A percentile compares a stretch with the other conserved stretches of the same genome.
Evolutionary conservation across 306 rosid genomes (phyloP).

Genomic region (Adenanthera pavonina): DNA sequence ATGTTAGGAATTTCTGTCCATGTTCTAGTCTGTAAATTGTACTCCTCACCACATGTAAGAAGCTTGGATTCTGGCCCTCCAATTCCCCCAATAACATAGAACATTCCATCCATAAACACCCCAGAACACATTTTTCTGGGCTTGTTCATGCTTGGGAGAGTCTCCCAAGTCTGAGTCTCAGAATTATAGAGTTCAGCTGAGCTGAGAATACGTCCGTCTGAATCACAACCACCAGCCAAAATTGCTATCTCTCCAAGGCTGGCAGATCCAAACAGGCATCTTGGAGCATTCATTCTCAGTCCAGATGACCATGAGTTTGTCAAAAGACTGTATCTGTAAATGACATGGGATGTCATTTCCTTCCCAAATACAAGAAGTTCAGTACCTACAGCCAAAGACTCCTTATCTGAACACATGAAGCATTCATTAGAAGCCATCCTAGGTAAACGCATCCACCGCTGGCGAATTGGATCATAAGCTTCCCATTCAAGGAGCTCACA

Average conservation of each 20-base stretch:
- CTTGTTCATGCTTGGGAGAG: constrained; percentile 72
- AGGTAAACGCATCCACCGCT: constrained; percentile 84
- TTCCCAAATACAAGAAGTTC: constrained; percentile 90
- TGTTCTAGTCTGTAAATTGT: constrained; percentile 56
- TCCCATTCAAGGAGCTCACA: constrained; percentile 86
- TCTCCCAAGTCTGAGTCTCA: constrained; percentile 72
- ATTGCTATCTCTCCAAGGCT: constrained; percentile 83
- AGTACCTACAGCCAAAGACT: constrained; percentile 89
- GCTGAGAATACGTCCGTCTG: constrained; percentile 59
- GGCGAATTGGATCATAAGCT: constrained; percentile 74
- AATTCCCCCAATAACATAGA: constrained; percentile 83
- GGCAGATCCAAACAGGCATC: constrained; percentile 93
- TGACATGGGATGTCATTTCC: constrained; percentile 66
- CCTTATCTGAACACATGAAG: constrained; percentile 86
- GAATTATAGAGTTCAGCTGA: constrained; percentile 84
- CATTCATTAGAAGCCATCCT: constrained; percentile 81
- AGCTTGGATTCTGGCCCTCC: constrained; percentile 70
- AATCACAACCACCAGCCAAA: constrained; percentile 89
- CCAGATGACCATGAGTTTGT: constrained; percentile 84
- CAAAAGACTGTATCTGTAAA: constrained; percentile 75
- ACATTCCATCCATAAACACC: constrained; percentile 77
- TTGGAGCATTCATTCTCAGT: constrained; percentile 75
- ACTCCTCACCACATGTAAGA: constrained; percentile 86
- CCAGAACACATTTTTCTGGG: constrained; percentile 93
- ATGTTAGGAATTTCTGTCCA: constrained; percentile 82